Evolutionary conservation across 2,329 filamentous ascomycete genomes (phyloP).

Genomic region (Plectosphaerella plurivora): DNA sequence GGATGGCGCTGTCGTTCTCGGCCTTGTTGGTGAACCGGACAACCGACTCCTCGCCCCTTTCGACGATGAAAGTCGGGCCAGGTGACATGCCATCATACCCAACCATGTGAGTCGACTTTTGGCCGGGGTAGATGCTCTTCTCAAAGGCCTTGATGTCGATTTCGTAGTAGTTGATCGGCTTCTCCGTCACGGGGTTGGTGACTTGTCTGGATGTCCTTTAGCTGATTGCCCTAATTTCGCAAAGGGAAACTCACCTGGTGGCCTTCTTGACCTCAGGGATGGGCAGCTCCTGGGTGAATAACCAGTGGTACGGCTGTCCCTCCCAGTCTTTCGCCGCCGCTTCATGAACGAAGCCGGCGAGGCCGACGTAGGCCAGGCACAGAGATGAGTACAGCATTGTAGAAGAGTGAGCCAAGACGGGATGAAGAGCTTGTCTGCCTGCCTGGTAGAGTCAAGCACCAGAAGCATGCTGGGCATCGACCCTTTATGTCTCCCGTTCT

Average conservation of each 20-base stretch:
- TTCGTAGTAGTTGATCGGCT: slow-evolving; percentile 36
- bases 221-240: not conserved
- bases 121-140: slow-evolving; percentile 30
- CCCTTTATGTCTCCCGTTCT: no score
- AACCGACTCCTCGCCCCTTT: slow-evolving; percentile 44
- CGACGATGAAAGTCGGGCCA: slow-evolving; percentile 47
- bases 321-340: not conserved
- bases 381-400: no score
- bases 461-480: no score
- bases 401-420: no score
- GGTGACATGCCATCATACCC: slow-evolving; percentile 53
- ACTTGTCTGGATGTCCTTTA: slow-evolving; percentile 8
- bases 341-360: not conserved
- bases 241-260: not conserved
- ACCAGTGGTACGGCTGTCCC: not conserved
- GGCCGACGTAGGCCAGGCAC: no score
- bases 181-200: slow-evolving; percentile 24
- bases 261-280: not conserved
- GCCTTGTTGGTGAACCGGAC: slow-evolving; percentile 49
- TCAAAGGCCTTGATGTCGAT: slow-evolving; percentile 25
- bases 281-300: not conserved
- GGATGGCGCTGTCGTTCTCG: slow-evolving; percentile 39
- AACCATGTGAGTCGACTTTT: slow-evolving; percentile 21
- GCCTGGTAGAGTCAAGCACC: no score
- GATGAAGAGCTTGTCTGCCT: no score